These are phyloP conservation scores for Lasiosphaeriaceae sp. DNA, from an alignment of 495 filamentous ascomycete species.

Conservation along the genomic window DNA sequence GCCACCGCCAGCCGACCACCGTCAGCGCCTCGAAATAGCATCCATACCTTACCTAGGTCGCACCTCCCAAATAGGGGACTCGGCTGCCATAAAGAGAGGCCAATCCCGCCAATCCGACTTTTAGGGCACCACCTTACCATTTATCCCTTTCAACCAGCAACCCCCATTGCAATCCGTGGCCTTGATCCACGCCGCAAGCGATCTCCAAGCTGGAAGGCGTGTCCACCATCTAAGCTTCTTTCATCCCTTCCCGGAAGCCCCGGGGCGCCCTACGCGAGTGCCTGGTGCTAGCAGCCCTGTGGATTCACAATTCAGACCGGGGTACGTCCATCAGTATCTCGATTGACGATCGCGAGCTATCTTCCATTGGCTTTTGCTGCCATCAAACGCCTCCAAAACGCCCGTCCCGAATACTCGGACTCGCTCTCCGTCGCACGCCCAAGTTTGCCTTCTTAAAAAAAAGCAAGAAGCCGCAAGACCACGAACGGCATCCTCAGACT, in stretches of 20 bases:
- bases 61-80: too few species aligned
- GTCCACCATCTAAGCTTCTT: not conserved
- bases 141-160: not conserved
- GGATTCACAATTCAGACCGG: not conserved
- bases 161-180: not conserved
- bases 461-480: too few species aligned
- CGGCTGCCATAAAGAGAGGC: too few species aligned
- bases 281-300: not conserved
- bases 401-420: not conserved
- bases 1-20: too few species aligned
- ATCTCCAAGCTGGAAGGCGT: not conserved
- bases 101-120: too few species aligned
- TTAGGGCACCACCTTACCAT: too few species aligned
- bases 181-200: not conserved
- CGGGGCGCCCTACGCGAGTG: not conserved
- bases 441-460: not conserved
- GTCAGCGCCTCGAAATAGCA: too few species aligned
- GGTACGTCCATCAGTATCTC: not conserved
- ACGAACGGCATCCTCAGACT: too few species aligned
- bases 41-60: too few species aligned
- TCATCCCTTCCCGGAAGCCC: not conserved
- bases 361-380: not conserved
- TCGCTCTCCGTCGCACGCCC: too few species aligned
- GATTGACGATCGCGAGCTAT: not conserved
- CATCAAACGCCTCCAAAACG: constrained; percentile 5